Conservation (phyloP, 352 stramenopile species). For the Pythium volutum region DNA sequence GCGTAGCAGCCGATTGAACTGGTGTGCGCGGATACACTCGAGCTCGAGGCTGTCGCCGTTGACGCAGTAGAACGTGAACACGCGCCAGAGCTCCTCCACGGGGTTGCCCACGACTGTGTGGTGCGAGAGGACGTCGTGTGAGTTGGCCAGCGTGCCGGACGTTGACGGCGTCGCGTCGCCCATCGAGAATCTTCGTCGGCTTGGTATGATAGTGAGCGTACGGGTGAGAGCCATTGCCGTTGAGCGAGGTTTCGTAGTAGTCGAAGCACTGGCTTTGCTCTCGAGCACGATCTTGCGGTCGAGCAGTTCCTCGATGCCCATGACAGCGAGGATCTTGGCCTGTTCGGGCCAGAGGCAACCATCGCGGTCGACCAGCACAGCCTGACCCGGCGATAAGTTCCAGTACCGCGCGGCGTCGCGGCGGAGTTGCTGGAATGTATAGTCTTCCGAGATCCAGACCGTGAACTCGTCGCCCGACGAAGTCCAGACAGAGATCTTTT, state of each 20-base stretch:
- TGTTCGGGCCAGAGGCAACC: slow-evolving; percentile 78
- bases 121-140: not conserved
- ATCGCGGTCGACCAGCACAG: slow-evolving; percentile 50
- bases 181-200: not conserved
- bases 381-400: slow-evolving; percentile 43
- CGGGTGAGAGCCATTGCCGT: not conserved
- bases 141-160: not conserved
- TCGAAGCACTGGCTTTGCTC: slow-evolving; percentile 32
- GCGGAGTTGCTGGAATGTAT: slow-evolving; percentile 75
- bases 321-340: slow-evolving; percentile 62
- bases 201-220: not conserved
- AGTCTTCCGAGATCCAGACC: slow-evolving; percentile 63
- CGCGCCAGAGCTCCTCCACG: slow-evolving; percentile 69
- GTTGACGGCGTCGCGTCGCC: not conserved
- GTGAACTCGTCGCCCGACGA: slow-evolving; percentile 56
- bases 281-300: slow-evolving; percentile 51
- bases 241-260: not conserved
- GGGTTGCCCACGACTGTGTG: slow-evolving; percentile 20
- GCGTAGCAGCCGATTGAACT: slow-evolving; percentile 70
- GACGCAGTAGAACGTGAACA: slow-evolving; percentile 83
- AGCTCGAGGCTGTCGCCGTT: slow-evolving; percentile 73
- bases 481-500: slow-evolving; percentile 54
- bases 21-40: slow-evolving; percentile 63
- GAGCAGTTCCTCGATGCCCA: slow-evolving; percentile 44
- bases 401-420: slow-evolving; percentile 68